Evolutionary conservation across 164 flowering plant species (phyloP), one percentile per base, ranked within the genome.

Genomic region (Nymphaea colorata): DNA sequence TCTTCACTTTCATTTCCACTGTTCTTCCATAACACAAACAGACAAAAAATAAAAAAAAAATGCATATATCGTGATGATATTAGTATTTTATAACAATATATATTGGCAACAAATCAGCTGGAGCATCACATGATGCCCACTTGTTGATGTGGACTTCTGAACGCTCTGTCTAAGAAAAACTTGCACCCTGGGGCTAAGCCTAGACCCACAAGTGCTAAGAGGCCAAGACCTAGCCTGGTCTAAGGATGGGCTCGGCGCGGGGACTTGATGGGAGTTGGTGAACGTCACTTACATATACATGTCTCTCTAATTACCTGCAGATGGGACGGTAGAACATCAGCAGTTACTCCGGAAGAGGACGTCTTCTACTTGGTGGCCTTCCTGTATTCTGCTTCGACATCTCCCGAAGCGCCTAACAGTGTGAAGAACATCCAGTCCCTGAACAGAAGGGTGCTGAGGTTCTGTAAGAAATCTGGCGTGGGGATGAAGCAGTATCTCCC

Each of bases 401-500:
- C 80, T 67, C 79, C 91, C 3, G 74, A 79, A 18, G 89, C 84
- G 67, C 69, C 71, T 43, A 83, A 86, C 66, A 81, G 87, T 45
- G 72, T 94, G 65, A 83, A 82, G 62, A 79, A 81, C 44, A 74
- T 87, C 43, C 43, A 86, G 68, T 60, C 69, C 16, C 82, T 81
- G 70, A 91, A 94, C 75, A 71, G 79, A 73, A 80, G 73, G 69
- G 82, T 94, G 64, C 67, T 89, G 63, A 81, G 82, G 25, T 83
- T 83, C 81, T 86, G 97, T 68, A 70, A 75, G 41, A 75, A 25
- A 18, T 76, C 70, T 25, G 51, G 61, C 10, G 79, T 82, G 11
- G 88, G 86, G 43, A 71, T 81, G 64, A 94, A 88, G 79, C 98
- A 88, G 69, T 94, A 94, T 75, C 81, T 94, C 71, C 87, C 93